Base-by-base conservation (phyloP, 1,284 basidiomycete species). In the Sanghuangporus baumii region DNA sequence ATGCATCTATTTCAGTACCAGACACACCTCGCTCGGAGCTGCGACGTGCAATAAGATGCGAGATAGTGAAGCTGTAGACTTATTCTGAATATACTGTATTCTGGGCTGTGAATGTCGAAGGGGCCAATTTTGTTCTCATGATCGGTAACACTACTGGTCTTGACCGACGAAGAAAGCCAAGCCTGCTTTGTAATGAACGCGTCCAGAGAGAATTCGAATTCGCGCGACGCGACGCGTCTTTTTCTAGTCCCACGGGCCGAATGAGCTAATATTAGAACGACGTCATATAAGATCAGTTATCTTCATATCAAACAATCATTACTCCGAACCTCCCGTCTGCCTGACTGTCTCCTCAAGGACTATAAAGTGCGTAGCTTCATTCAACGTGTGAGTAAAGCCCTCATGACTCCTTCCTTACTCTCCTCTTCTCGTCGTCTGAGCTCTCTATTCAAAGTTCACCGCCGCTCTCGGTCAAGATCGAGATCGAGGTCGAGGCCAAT, bases 1-100 rank as follows among this genome's bases (percentile, higher is more conserved):
- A 83, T 59, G 83, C 79, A 1, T 76, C 73, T 47, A 65, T 90
- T 14, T 41, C 60, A 6, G 61, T 65, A 36, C 57, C 56, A 9
- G 64, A 65, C 23, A 62, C 55, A 9, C 26, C 48, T 26, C 56
- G 61, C 2, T 26, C 47, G 1, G 47, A 46, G 16, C 34, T 65
- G n/a, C 46, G 38, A 12, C 43, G 34, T 12, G 38, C 36, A 12
- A 62, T 65, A 41, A 43, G 51, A 31, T 65, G 64, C 36, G 64
- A 65, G 37, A 62, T 65, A 3, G 18, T 60, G 4, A 62, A 62
- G 41, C 11, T 65, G 34, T 62, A 55, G 37, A 18, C 26, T 12
- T 58, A 12, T 7, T 41, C 38, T 20, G 46, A 36, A 23, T 43
- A 20, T 18, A 20, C 37, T 34, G 43, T 58, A 46, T 47, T 23